A percentile compares a stretch with the other conserved stretches of the same genome.
Evolutionary conservation across 768 basidiomycete species (phyloP).

Genomic region (Xanthoconium purpureum): DNA sequence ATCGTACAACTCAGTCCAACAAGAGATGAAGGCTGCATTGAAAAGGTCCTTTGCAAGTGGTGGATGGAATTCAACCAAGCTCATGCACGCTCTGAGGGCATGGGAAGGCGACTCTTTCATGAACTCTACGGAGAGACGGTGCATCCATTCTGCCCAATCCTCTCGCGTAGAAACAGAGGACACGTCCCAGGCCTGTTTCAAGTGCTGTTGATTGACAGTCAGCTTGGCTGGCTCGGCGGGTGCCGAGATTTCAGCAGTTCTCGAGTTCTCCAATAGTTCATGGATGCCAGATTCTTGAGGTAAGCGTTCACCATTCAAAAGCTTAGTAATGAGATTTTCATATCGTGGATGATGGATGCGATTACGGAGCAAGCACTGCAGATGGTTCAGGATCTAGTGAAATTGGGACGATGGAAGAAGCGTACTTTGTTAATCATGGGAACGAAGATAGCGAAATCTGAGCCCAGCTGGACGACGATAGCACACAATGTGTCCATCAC

Average conservation of each 20-base stretch:
- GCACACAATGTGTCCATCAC: constrained; percentile 95
- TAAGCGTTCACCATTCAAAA: constrained; percentile 88
- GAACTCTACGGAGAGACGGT: constrained; percentile 86
- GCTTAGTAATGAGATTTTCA: constrained; percentile 82
- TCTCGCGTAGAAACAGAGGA: constrained; percentile 71
- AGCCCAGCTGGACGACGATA: constrained; percentile 87
- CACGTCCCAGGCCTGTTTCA: constrained; percentile 95
- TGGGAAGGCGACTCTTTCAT: constrained; percentile 99
- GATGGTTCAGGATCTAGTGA: not conserved
- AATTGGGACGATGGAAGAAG: not conserved
- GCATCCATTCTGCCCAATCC: constrained; percentile 97
- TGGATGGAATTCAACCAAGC: constrained; percentile 84
- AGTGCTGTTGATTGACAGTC: constrained; percentile 93
- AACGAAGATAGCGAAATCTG: constrained; percentile 97
- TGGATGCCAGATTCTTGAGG: constrained; percentile 79
- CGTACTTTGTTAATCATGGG: constrained; percentile 92
- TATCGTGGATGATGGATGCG: constrained; percentile 80
- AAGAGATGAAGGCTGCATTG: constrained; percentile 97
- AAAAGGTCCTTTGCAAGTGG: constrained; percentile 93
- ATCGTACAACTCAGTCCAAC: constrained; percentile 94
- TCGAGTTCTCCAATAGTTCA: constrained; percentile 66
- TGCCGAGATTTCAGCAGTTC: constrained; percentile 70
- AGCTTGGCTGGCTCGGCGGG: constrained; percentile 86
- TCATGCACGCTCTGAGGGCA: constrained; percentile 96
- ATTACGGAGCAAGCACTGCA: constrained; percentile 70